Evolutionary conservation across 768 basidiomycete genomes (phyloP).

Genomic region (Mycena metata): DNA sequence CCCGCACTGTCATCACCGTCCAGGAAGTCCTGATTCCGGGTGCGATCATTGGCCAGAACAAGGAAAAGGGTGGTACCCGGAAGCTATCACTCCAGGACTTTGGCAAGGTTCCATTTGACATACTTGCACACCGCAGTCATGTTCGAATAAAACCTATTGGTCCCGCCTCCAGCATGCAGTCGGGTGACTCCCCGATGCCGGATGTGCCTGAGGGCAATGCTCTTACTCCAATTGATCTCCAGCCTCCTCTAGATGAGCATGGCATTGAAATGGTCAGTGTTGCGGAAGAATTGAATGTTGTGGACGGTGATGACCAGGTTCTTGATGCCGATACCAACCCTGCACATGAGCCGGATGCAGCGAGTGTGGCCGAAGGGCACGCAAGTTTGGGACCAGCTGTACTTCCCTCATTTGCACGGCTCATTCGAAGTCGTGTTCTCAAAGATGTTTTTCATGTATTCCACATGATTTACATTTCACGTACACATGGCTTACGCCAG

Average conservation of each 20-base stretch:
- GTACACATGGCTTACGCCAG: too few species aligned
- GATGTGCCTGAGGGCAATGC: not conserved
- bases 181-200: not conserved
- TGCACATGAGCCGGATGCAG: not conserved
- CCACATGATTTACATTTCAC: too few species aligned
- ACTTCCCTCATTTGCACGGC: not conserved
- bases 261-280: too few species aligned
- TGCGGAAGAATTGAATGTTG: conserved; percentile 1
- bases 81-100: conserved; percentile 5
- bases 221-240: not conserved
- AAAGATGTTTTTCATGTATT: too few species aligned
- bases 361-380: conserved; percentile 2
- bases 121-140: conserved; percentile 24
- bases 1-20: conserved; percentile 23
- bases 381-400: not conserved
- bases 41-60: too few species aligned
- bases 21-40: too few species aligned
- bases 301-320: not conserved
- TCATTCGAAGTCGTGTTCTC: too few species aligned
- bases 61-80: not conserved
- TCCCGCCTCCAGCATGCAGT: not conserved
- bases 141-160: conserved; percentile 16
- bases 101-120: conserved; percentile 16
- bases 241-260: conserved; percentile 1
- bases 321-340: not conserved